Evolutionary conservation across 2,329 filamentous ascomycete genomes (phyloP).

Genomic region (Shiraia sp.): DNA sequence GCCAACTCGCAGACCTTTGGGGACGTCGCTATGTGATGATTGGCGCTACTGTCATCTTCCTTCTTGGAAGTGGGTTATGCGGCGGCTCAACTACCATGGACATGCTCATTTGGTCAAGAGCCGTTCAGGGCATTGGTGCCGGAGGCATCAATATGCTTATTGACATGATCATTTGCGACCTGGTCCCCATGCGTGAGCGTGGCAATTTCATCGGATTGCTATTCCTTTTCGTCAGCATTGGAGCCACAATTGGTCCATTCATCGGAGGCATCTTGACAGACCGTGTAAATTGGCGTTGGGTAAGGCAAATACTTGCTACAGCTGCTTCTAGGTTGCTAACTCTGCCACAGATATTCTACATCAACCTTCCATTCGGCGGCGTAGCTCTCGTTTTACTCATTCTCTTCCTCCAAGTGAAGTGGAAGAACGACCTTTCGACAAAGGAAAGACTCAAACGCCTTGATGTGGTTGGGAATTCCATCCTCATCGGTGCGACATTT

Average conservation of each 20-base stretch:
- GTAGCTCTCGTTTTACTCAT: conserved; percentile 21
- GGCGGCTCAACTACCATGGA: conserved; percentile 50
- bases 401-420: conserved; percentile 47
- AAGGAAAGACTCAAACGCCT: conserved; percentile 4
- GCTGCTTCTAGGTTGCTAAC: too few relatives aligned
- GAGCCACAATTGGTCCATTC: too few relatives aligned
- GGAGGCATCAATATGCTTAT: conserved; percentile 50
- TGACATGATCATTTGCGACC: conserved; percentile 48
- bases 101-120: conserved; percentile 58
- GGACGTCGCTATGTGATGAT: conserved; percentile 1
- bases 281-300: conserved; percentile 46
- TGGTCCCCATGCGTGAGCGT: conserved; percentile 51
- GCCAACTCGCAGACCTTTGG: conserved; percentile 12
- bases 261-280: neutral
- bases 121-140: conserved; percentile 53
- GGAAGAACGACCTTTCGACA: conserved; percentile 6
- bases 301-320: too few relatives aligned
- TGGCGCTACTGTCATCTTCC: conserved; percentile 42
- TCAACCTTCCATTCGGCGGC: conserved; percentile 30
- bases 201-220: conserved; percentile 37
- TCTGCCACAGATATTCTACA: too few relatives aligned
- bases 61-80: conserved; percentile 56
- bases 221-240: neutral
- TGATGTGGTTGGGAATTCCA: conserved; percentile 50
- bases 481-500: conserved; percentile 45